These are phyloP conservation scores for Cyphellophora attinorum DNA, from an alignment of 2,329 filamentous ascomycete species.

Conservation along the genomic window DNA sequence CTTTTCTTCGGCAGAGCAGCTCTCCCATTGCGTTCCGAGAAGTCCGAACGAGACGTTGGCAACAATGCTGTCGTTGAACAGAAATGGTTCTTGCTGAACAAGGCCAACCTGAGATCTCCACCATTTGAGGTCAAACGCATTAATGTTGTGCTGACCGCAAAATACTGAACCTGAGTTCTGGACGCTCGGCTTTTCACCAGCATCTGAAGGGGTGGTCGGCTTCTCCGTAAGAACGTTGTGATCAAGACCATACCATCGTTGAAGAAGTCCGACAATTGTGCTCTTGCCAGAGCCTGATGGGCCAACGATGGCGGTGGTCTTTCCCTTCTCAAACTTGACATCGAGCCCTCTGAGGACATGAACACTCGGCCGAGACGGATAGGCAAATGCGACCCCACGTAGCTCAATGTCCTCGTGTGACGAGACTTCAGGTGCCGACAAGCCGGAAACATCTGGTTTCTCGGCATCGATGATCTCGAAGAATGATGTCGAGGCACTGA, in stretches of 20 bases:
- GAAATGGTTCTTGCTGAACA: conserved; percentile 59
- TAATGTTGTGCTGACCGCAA: conserved; percentile 44
- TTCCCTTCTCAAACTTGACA: conserved; percentile 24
- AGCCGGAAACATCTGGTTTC: conserved; percentile 23
- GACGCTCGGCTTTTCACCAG: background rate
- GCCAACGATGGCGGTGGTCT: conserved; percentile 35
- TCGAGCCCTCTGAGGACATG: conserved; percentile 28
- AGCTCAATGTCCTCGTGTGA: conserved; percentile 60
- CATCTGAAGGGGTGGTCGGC: background rate
- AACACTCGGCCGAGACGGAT: conserved; percentile 42
- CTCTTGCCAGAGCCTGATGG: conserved; percentile 37
- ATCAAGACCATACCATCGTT: conserved; percentile 31
- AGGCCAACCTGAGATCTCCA: conserved; percentile 51
- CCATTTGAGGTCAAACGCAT: conserved; percentile 52
- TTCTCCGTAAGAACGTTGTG: conserved; percentile 2
- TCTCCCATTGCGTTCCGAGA: conserved; percentile 25
- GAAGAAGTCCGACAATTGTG: conserved; percentile 33
- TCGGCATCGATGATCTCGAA: conserved; percentile 68
- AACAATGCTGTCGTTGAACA: conserved; percentile 58
- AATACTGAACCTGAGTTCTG: conserved; percentile 37
- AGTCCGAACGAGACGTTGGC: conserved; percentile 55
- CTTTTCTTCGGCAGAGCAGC: conserved; percentile 21
- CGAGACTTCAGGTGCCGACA: conserved; percentile 34
- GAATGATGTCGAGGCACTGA: conserved; percentile 78
- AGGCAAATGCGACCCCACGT: conserved; percentile 59